Evolutionary conservation across 495 filamentous ascomycete genomes (phyloP), one percentile per base, ranked within the genome.

Genomic region (Talaromyces nanjingensis): DNA sequence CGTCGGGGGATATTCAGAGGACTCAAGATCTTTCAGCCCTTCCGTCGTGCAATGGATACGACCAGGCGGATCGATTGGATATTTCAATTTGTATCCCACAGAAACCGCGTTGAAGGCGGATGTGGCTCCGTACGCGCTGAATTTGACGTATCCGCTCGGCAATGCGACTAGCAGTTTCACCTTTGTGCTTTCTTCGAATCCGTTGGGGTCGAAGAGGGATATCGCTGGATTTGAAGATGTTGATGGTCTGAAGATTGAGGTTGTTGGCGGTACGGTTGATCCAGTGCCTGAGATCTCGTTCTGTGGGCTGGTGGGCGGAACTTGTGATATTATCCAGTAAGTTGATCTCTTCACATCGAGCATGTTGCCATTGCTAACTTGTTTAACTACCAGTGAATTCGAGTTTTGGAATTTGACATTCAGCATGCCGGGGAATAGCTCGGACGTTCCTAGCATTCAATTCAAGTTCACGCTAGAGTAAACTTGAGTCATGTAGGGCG

Each of bases 11-110:
- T 70, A 71, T 57, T 69, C 67, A 18, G 69, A 67, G 60, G 75
- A 71, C 54, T 68, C 66, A 14, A 67, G 60, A 45, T 71, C 74
- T 0, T 79, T 77, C 61, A 77, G 68, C 34, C 75, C 77, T 4
- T 68, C 75, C 0, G 70, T 79, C 14, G 71, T 77, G 4, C 77
- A 78, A 63, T 78, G 77, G 76, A 64, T 58, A 72, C 72, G 65
- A 69, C 66, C 55, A 60, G 56, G 14, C 61, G 62, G 52, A 42
- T 68, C 52, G 63, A 65, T 33, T 65, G 65, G 49, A 58, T 70
- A 39, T 39, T 56, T 60, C 63, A 60, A 69, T 65, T 31, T 74
- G 57, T 64, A 70, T 67, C 69, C 76, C 16, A 72, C 67, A 12
- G 73, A 77, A 52, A 66, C 67, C 3, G 70, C 68, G 0, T 63